phyloP scores from a whole-genome alignment of 768 basidiomycete genomes.

The Suillus fuscotomentosus region DNA sequence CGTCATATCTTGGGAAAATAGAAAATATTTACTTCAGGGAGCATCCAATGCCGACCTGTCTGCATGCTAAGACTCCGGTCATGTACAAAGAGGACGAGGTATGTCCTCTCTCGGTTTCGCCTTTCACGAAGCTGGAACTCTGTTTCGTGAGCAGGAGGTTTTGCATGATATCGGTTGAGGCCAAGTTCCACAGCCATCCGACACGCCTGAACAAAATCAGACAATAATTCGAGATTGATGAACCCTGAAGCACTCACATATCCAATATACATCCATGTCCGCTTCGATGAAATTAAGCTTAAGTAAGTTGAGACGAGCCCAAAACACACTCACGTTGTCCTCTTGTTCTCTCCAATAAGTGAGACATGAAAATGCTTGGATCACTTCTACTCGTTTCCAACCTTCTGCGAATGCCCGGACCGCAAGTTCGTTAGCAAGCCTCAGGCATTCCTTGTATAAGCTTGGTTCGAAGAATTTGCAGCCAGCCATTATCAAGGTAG shows the following conservation, averaged over 20 bases:
- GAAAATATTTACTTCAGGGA: conserved; percentile 54
- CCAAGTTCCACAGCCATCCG: conserved; percentile 87
- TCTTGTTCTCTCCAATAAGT: conserved; percentile 90
- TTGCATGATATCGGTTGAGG: conserved; percentile 65
- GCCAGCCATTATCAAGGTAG: conserved; percentile 79
- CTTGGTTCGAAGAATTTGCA: conserved; percentile 80
- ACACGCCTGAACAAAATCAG: conserved; percentile 54
- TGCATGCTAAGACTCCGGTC: conserved; percentile 86
- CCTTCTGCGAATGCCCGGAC: conserved; percentile 73
- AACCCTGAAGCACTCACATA: conserved; percentile 49
- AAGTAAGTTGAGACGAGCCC: conserved; percentile 3
- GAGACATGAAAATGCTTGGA: conserved; percentile 85
- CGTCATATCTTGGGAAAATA: conserved; percentile 8
- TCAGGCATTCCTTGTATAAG: conserved; percentile 64
- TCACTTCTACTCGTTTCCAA: conserved; percentile 83
- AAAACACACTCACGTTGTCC: conserved; percentile 57
- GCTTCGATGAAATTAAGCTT: conserved; percentile 38
- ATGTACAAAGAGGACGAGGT: conserved; percentile 83
- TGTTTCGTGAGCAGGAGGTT: conserved; percentile 57
- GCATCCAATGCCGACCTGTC: conserved; percentile 86
- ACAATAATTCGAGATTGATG: not conserved
- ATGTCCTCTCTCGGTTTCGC: conserved; percentile 83
- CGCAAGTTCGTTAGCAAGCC: conserved; percentile 72
- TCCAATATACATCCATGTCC: conserved; percentile 87
- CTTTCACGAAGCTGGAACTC: conserved; percentile 70